Base-by-base conservation (phyloP, 2,329 filamentous ascomycete genomes). In the Pseudomassariella vexata region DNA sequence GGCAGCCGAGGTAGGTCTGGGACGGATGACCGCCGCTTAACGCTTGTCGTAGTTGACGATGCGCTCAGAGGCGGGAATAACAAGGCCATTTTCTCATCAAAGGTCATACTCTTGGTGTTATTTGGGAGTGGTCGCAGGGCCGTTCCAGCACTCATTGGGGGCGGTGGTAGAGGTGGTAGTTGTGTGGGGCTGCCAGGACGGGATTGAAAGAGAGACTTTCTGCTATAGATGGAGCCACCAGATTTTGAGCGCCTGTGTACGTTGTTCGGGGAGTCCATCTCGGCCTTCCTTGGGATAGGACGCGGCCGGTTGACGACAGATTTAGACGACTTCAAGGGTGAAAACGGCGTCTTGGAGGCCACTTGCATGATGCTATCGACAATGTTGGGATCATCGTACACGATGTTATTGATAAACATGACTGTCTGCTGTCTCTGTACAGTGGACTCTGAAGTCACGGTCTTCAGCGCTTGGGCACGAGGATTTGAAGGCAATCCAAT, bases 81-180 rank as follows among this genome's bases (percentile, higher is more conserved):
- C 5, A 73, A 49, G 2, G 60, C 55, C 56, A 76, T 70, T 48
- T 76, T 76, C 44, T 76, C 73, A 31, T 75, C 60, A 38, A 73
- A 66, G 0, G 69, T 73, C 72, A 76, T 76, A 46, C 69, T 76
- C 50, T 65, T 68, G 3, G 69, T 73, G 38, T 71, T 54, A 37
- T 73, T 75, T 3, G 70, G 65, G 5, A 63, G 56, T 12, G 70
- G 57, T 11, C 65, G 52, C 23, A 50, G 36, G 6, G 57, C 44
- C 11, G 53, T 46, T 16, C 57, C 55, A 12, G 62, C 57, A 35
- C 56, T 68, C 30, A 59, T 62, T 2, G 72, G 68, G 1, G 65
- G 56, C 12, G 59, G 53, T 6, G 69, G 69, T n/a, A 74, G 58
- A 15, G 70, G 66, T 6, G 71, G 69, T n/a, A 76, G 57, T 30